Conservation (phyloP, 1,284 basidiomycete genomes). For the Malassezia arunalokei region DNA sequence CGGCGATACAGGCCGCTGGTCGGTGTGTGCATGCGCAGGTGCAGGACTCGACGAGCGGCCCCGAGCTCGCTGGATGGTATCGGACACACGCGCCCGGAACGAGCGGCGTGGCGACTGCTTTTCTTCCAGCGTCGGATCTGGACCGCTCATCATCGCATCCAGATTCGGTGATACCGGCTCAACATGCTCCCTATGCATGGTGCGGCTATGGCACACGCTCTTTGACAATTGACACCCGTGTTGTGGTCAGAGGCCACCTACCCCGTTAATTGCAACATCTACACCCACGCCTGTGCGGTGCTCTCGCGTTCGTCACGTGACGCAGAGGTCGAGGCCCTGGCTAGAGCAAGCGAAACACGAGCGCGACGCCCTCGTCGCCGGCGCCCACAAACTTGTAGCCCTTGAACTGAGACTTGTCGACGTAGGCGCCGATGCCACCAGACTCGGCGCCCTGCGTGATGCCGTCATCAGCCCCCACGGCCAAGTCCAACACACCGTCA, state of each 20-base stretch:
- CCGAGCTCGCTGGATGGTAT: constrained; percentile 13
- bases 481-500: constrained; percentile 65
- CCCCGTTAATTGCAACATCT: constrained; percentile 4
- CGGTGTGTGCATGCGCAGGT: background rate
- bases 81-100: constrained; percentile 10
- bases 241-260: background rate
- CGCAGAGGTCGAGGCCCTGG: too few species aligned
- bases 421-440: constrained; percentile 37
- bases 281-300: background rate
- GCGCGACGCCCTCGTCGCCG: constrained; percentile 43
- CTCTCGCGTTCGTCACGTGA: constrained; percentile 10
- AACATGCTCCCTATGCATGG: constrained; percentile 1
- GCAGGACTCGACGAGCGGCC: constrained; percentile 9
- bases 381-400: constrained; percentile 44
- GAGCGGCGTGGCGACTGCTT: constrained; percentile 7
- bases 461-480: constrained; percentile 51
- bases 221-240: background rate
- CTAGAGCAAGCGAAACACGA: constrained; percentile 49
- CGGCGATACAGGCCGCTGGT: background rate
- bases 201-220: background rate
- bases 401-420: constrained; percentile 19
- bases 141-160: constrained; percentile 9
- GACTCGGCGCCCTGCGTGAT: constrained; percentile 46
- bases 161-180: constrained; percentile 15
- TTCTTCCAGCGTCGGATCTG: background rate